A percentile compares a stretch with the other conserved stretches of the same genome.
Conservation (phyloP, 2,329 filamentous ascomycete genomes). For the Arthroderma sp. region DNA sequence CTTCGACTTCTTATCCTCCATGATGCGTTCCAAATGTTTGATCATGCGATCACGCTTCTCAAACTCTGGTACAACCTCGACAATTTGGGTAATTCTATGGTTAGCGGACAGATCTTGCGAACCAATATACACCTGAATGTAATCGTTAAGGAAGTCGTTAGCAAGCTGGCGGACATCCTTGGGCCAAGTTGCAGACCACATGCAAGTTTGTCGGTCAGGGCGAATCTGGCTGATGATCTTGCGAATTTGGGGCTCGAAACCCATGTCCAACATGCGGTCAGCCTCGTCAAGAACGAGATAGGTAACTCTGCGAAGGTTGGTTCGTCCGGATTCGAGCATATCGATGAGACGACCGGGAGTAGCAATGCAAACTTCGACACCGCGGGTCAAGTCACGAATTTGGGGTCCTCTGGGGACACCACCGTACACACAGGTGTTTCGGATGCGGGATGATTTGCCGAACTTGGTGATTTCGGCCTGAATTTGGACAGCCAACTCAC, state of each 20-base stretch:
- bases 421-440: slow-evolving; percentile 98
- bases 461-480: slow-evolving; percentile 98
- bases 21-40: slow-evolving; percentile 93
- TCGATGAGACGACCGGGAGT: slow-evolving; percentile 96
- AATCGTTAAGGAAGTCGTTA: slow-evolving; percentile 81
- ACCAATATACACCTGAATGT: slow-evolving; percentile 97
- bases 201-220: slow-evolving; percentile 95
- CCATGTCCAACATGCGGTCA: slow-evolving; percentile 99
- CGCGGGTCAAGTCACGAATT: slow-evolving; percentile 85
- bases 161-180: slow-evolving; percentile 94
- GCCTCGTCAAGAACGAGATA: slow-evolving; percentile 98
- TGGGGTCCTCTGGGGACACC: slow-evolving; percentile 97
- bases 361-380: slow-evolving; percentile 97
- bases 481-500: slow-evolving; percentile 96
- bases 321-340: slow-evolving; percentile 96
- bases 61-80: slow-evolving; percentile 89
- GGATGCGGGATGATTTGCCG: slow-evolving; percentile 91
- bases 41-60: slow-evolving; percentile 98
- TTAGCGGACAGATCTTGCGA: slow-evolving; percentile 94
- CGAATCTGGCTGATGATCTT: slow-evolving; percentile 98
- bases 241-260: slow-evolving; percentile 98
- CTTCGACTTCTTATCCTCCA: slow-evolving; percentile 95
- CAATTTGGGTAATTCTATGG: slow-evolving; percentile 93
- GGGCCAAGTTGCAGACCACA: slow-evolving; percentile 99
- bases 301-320: slow-evolving; percentile 92